Base-by-base conservation (phyloP, 805 yeast species). In the Barnettozyma pratensis region DNA sequence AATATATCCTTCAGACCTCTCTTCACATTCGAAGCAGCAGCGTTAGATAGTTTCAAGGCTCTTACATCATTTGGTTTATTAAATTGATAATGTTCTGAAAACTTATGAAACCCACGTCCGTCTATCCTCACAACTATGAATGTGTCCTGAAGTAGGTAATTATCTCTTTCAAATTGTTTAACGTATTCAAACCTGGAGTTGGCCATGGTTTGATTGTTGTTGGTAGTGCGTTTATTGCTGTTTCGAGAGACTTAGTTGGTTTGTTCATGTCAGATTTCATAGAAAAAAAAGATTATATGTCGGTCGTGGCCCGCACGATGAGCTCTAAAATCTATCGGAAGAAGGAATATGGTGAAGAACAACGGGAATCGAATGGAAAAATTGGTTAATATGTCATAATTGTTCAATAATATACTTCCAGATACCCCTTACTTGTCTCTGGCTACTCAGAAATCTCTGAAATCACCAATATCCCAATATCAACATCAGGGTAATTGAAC, bases 21-120 rank as follows among this genome's bases (percentile, higher is more conserved):
- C 71, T 87, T 76, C 9, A 90, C 75, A 42, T 77, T 75, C 51
- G 63, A 57, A 0, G 98, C 98, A 4, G 96, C 81, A 3, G 74
- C 70, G 67, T 90, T 94, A 90, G 94, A 90, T 51, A 90, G 77
- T 2, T 71, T 67, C 32, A 94, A 65, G 0, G 98, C 98, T 27
- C 80, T 63, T 29, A 65, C 52, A 66, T 94, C 99, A 61, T 94
- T 94, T 4, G 99, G 99, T 62, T 94, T 94, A 2, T 65, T 78
- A 64, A 94, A 92, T 3, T 79, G 66, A 64, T 94, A 94, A 49
- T 70, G 68, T 36, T 75, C 75, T 3, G 96, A 82, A 57, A 94
- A 85, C 57, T 81, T 83, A 67, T 94, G 99, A 64, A 94, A 94
- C 27, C 96, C 96, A 54, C 94, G 78, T 1, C 99, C 99, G 61